Base-by-base conservation (phyloP, 2,329 filamentous ascomycete genomes). In the Albifimbria verrucaria region DNA sequence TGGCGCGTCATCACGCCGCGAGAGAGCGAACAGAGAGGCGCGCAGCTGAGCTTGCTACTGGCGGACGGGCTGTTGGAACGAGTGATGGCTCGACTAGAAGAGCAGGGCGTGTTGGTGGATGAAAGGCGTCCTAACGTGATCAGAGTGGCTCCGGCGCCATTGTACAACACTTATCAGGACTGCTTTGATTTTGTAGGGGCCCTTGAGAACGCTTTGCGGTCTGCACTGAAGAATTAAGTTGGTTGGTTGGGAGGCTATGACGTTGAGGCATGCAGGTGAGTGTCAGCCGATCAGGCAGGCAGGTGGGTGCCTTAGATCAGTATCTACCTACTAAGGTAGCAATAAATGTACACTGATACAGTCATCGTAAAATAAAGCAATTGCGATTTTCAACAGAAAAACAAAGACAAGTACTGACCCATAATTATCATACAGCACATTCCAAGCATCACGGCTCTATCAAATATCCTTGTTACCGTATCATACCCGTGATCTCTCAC, bases 81-180 rank as follows among this genome's bases (percentile, higher is more conserved):
- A 7, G 81, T 93, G 6, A 80, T 86, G 64, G 72, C 76, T 51
- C 76, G 76, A 52, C 68, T 95, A 32, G 82, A 88, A 59, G 76
- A 79, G 21, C 77, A 80, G 4, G 86, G 86, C 1, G 83, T 93
- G 2, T 79, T 94, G 1, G 81, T 89, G n/a, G 90, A 95, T 65
- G 87, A 92, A 73, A 77, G 90, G 56, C 87, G 87, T 67, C 90
- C 90, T 2, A 83, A 92, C 68, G 90, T 94, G 12, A 84, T 95
- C 46, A 76, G 90, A 9, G 83, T 93, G 5, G 89, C 90, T 4
- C 90, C 90, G 3, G 86, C 87, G 42, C 89, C 90, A 7, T 66
- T 95, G 65, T 95, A 94, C 68, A 94, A 93, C 65, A 85, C 79
- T 1, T 93, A 88, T 66, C 72, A 73, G 42, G 90, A 95, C 49